A percentile compares a stretch with the other conserved stretches of the same genome.
phyloP scores from a whole-genome alignment of 2,329 filamentous ascomycete genomes.

The Fusarium pseudoanthophilum region DNA sequence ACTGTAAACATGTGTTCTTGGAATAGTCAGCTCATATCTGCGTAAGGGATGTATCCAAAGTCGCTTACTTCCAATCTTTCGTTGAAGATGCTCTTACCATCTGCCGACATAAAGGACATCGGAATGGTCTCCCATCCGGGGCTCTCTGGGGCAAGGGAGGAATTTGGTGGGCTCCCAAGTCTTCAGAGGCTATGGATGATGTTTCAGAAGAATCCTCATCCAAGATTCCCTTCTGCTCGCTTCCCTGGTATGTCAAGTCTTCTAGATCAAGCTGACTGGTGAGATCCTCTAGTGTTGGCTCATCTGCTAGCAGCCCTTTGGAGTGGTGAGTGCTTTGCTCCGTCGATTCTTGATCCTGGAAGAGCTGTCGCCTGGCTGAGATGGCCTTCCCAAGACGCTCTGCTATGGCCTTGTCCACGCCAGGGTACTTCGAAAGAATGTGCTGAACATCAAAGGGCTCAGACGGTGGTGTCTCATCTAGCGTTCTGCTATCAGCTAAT shows the following conservation, averaged over 20 bases:
- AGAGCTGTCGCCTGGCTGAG: not conserved
- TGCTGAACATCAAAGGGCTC: not conserved
- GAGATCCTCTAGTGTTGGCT: too few relatives aligned
- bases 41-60: too few relatives aligned
- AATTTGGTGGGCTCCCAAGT: rapidly evolving
- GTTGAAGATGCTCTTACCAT: too few relatives aligned
- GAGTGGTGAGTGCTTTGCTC: not conserved
- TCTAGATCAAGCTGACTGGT: rapidly evolving
- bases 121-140: too few relatives aligned
- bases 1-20: too few relatives aligned
- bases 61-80: not conserved
- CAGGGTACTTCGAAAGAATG: not conserved
- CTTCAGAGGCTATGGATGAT: rapidly evolving
- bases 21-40: too few relatives aligned
- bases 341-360: not conserved
- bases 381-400: not conserved
- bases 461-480: not conserved
- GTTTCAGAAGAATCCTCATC: too few relatives aligned
- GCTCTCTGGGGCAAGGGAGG: too few relatives aligned
- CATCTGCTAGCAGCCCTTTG: too few relatives aligned
- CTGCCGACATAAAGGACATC: too few relatives aligned
- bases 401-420: not conserved
- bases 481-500: rapidly evolving
- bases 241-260: too few relatives aligned
- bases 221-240: rapidly evolving